A percentile compares a stretch with the other conserved stretches of the same genome.
Conservation (phyloP, 208 protist species). For the Leishmania tropica region DNA sequence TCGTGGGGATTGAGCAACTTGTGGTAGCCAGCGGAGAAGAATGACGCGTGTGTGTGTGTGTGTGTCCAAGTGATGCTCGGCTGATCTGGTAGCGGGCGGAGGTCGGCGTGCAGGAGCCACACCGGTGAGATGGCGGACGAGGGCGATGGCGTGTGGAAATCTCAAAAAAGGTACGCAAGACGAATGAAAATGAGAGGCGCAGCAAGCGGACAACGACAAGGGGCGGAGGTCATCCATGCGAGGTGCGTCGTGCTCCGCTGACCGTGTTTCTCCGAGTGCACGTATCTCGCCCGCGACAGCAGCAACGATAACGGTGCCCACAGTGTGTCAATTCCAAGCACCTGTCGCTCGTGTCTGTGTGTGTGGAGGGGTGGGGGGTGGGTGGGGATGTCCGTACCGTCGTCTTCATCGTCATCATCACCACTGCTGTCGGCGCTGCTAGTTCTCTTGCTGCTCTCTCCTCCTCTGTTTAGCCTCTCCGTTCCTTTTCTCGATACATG, state of each 20-base stretch:
- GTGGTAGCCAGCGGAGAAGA: no score
- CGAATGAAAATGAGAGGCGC: no score
- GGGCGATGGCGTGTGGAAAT: background rate
- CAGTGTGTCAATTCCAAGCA: background rate
- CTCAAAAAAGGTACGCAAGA: background rate
- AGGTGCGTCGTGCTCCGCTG: background rate
- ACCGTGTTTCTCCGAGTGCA: background rate
- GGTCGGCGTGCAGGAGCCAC: background rate
- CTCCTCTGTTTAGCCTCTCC: constrained; percentile 5
- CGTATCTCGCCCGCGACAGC: background rate
- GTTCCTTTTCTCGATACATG: background rate
- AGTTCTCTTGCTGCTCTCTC: background rate
- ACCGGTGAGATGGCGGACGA: background rate
- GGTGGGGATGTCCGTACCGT: background rate
- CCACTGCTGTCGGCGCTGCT: background rate
- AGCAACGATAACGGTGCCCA: background rate
- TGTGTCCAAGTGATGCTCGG: background rate
- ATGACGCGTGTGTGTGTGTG: background rate
- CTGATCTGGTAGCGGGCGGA: background rate
- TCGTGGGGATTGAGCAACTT: no score
- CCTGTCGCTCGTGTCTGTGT: background rate
- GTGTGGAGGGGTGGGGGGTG: background rate
- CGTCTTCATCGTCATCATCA: background rate
- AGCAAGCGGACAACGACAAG: no score
- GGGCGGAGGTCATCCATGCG: background rate